Conservation (phyloP, 768 basidiomycete genomes). For the Fomitopsis pulvina region DNA sequence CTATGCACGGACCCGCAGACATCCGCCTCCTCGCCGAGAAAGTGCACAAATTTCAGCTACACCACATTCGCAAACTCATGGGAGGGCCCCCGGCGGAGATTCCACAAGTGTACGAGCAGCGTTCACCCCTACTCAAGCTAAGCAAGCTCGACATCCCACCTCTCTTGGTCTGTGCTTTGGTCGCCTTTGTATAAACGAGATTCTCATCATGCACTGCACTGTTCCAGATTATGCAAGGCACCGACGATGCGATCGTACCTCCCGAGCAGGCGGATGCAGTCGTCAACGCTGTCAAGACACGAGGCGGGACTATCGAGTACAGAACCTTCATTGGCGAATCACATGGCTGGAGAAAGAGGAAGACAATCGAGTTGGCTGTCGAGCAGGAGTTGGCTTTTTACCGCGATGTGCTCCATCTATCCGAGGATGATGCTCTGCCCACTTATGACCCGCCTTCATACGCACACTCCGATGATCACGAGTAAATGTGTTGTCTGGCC, state of each 20-base stretch:
- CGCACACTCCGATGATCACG: too few relatives aligned
- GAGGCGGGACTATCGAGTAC: constrained; percentile 49
- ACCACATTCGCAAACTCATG: constrained; percentile 52
- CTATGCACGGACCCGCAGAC: constrained; percentile 63
- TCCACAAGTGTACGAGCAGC: constrained; percentile 49
- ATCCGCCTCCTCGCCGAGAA: constrained; percentile 46
- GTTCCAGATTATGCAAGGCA: constrained; percentile 59
- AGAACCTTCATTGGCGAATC: constrained; percentile 59
- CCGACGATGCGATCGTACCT: constrained; percentile 56
- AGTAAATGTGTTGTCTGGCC: too few relatives aligned
- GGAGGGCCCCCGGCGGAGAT: constrained; percentile 48
- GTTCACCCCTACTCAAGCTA: constrained; percentile 57
- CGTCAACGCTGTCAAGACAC: constrained; percentile 42
- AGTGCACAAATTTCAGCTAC: constrained; percentile 68
- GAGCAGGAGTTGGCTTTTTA: constrained; percentile 52
- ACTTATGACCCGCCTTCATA: too few relatives aligned
- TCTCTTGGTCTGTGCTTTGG: not conserved
- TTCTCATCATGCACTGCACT: not conserved
- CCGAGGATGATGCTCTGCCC: too few relatives aligned
- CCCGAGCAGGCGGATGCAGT: constrained; percentile 58
- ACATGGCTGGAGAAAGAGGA: constrained; percentile 53
- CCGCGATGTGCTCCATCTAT: constrained; percentile 40
- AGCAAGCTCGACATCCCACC: not conserved
- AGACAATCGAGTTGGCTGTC: constrained; percentile 46
- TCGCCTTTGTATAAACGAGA: not conserved